Conservation (phyloP, 2,329 filamentous ascomycete species). For the Pseudogymnoascus sp. region DNA sequence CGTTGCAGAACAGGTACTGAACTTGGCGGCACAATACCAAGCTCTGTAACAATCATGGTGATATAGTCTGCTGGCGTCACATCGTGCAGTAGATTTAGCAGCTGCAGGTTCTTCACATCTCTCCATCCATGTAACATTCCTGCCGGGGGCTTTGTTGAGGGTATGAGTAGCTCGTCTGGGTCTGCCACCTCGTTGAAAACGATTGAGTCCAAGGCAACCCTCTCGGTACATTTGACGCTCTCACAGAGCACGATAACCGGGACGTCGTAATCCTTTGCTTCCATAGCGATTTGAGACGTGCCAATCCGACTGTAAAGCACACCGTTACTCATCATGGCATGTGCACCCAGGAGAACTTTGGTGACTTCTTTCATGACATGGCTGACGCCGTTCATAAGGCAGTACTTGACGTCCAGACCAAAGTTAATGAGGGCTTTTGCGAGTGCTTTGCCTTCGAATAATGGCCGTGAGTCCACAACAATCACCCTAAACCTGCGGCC, state of each 20-base stretch:
- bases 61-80: slow-evolving; percentile 82
- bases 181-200: slow-evolving; percentile 89
- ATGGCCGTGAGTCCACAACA: slow-evolving; percentile 67
- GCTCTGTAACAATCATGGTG: slow-evolving; percentile 82
- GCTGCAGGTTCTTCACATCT: slow-evolving; percentile 50
- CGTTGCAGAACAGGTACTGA: slow-evolving; percentile 71
- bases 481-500: slow-evolving; percentile 77
- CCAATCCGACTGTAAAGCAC: slow-evolving; percentile 80
- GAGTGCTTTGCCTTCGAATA: slow-evolving; percentile 62
- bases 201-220: slow-evolving; percentile 83
- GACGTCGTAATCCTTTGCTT: slow-evolving; percentile 64
- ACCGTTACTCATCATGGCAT: slow-evolving; percentile 93
- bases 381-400: slow-evolving; percentile 67
- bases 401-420: slow-evolving; percentile 73
- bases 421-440: slow-evolving; percentile 59
- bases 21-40: slow-evolving; percentile 76
- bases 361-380: slow-evolving; percentile 59
- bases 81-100: slow-evolving; percentile 78
- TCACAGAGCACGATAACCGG: slow-evolving; percentile 87
- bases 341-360: slow-evolving; percentile 70
- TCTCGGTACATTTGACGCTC: slow-evolving; percentile 88
- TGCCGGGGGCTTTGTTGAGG: slow-evolving; percentile 22
- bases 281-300: slow-evolving; percentile 78
- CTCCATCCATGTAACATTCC: slow-evolving; percentile 42
- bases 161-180: slow-evolving; percentile 49